Conservation (phyloP, 2,329 filamentous ascomycete genomes). For the Beauveria brongniartii region DNA sequence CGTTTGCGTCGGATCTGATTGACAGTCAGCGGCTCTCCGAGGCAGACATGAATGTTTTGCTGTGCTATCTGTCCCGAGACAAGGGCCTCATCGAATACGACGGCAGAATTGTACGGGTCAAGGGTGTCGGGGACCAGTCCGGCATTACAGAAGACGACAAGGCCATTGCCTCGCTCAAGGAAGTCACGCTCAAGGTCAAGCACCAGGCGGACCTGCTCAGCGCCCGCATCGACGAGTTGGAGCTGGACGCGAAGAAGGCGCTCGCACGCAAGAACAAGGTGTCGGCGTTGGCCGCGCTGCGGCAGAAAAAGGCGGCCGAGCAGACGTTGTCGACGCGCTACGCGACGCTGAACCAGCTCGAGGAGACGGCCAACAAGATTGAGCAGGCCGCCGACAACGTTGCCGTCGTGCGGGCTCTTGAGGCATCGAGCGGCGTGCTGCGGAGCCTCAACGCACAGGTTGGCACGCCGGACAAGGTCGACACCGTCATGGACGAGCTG, state of each 20-base stretch:
- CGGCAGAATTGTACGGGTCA: constrained; percentile 67
- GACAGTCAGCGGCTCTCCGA: constrained; percentile 46
- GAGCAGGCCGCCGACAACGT: constrained; percentile 81
- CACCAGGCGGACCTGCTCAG: constrained; percentile 62
- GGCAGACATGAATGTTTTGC: constrained; percentile 59
- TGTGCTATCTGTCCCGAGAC: constrained; percentile 63
- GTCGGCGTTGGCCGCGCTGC: constrained; percentile 68
- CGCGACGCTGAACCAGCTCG: constrained; percentile 69
- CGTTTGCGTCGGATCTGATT: constrained; percentile 46
- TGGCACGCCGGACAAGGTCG: constrained; percentile 68
- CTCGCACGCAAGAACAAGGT: constrained; percentile 64
- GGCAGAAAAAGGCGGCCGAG: constrained; percentile 76
- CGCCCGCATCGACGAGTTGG: constrained; percentile 58
- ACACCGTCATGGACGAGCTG: constrained; percentile 65
- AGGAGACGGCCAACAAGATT: constrained; percentile 74
- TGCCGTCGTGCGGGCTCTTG: constrained; percentile 75
- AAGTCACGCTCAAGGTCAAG: constrained; percentile 66
- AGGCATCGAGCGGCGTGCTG: constrained; percentile 65
- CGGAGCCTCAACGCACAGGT: constrained; percentile 65
- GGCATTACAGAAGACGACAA: constrained; percentile 68
- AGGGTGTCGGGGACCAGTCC: constrained; percentile 38
- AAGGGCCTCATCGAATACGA: constrained; percentile 52
- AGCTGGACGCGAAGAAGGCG: constrained; percentile 57
- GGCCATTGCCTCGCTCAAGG: constrained; percentile 76
- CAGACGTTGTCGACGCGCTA: constrained; percentile 62